These are phyloP conservation scores for Lasiodiplodia citricola DNA, from an alignment of 2,329 filamentous ascomycete genomes.

Conservation along the genomic window DNA sequence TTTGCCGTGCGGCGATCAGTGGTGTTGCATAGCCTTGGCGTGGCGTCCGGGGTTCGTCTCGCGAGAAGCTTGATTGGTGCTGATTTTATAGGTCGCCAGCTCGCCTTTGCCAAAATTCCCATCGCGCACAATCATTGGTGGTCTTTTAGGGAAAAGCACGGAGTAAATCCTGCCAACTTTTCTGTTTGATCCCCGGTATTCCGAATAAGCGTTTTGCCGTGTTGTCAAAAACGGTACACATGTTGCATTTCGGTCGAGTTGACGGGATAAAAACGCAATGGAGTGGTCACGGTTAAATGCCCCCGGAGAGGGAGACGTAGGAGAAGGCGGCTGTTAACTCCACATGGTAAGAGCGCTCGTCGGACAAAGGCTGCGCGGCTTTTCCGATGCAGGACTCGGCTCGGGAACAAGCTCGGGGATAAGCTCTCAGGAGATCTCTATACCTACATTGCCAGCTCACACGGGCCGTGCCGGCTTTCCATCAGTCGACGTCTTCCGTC, in stretches of 20 bases:
- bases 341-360: too few relatives aligned
- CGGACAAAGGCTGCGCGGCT: not conserved
- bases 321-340: not conserved
- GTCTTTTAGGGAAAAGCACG: not conserved
- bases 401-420: conserved; percentile 2
- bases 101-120: not conserved
- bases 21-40: conserved; percentile 15
- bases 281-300: too few relatives aligned
- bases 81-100: not conserved
- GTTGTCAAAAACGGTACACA: not conserved
- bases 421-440: conserved; percentile 8
- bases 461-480: conserved; percentile 7
- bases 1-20: not conserved
- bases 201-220: too few relatives aligned
- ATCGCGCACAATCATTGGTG: not conserved
- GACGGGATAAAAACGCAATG: not conserved
- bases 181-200: too few relatives aligned
- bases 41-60: conserved; percentile 4
- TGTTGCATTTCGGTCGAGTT: not conserved
- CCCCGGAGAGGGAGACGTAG: not conserved
- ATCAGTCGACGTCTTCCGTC: not conserved
- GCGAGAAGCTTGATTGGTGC: conserved; percentile 6
- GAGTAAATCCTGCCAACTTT: not conserved
- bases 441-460: not conserved
- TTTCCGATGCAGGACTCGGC: not conserved